Conservation (phyloP, 495 filamentous ascomycete species). For the Aspergillus baeticus region DNA sequence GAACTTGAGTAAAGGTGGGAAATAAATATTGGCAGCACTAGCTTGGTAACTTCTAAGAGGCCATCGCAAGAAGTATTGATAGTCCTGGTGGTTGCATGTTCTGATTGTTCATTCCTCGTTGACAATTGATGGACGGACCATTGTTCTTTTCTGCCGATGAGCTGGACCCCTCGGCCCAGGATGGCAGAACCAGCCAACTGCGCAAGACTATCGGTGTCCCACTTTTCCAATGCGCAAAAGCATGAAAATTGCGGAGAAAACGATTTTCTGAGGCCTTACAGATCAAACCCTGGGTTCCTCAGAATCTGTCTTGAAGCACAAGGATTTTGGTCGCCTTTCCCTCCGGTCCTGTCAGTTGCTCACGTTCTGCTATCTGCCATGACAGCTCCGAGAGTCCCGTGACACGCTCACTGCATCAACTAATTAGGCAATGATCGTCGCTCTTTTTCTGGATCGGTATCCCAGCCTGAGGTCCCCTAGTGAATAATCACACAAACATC, state of each 20-base stretch:
- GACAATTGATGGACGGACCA: constrained; percentile 8
- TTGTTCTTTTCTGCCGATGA: constrained; percentile 19
- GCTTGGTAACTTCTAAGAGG: neutral
- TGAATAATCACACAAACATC: no score
- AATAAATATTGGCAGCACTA: constrained; percentile 1
- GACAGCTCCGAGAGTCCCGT: no score
- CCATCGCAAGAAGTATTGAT: constrained; percentile 6
- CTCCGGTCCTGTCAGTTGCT: no score
- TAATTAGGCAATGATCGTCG: no score
- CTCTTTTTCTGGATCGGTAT: no score
- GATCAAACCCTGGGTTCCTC: no score
- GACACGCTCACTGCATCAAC: no score
- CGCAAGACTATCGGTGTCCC: constrained; percentile 6
- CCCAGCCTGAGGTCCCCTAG: no score
- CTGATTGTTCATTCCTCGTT: constrained; percentile 13
- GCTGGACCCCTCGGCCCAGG: constrained; percentile 8
- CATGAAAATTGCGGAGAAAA: neutral
- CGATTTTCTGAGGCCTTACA: no score
- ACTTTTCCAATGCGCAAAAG: neutral
- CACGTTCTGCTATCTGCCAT: no score
- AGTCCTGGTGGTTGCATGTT: neutral
- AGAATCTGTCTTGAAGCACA: no score
- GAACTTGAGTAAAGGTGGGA: constrained; percentile 9
- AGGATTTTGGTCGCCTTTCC: no score
- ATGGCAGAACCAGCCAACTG: constrained; percentile 14